These are phyloP conservation scores for Scutellaria barbata DNA, from an alignment of 257 asterid genomes.

Conservation along the genomic window DNA sequence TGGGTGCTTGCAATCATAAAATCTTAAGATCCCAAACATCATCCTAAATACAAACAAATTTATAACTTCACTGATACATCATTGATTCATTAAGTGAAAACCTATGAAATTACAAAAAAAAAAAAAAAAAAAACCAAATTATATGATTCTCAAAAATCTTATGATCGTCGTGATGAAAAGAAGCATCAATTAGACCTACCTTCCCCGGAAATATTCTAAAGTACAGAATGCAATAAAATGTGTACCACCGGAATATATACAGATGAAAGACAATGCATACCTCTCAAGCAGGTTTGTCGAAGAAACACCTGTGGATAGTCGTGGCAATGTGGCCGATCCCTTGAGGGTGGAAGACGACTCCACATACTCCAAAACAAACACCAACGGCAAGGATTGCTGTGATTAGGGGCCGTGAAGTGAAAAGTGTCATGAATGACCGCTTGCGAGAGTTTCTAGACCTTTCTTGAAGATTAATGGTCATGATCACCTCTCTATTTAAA, in stretches of 20 bases:
- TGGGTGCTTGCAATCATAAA: conserved; percentile 16
- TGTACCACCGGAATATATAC: conserved; percentile 21
- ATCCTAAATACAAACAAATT: conserved; percentile 4
- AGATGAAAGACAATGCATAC: not conserved
- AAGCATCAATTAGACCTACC: not conserved
- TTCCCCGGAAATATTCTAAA: not conserved
- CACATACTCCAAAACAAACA: conserved; percentile 77
- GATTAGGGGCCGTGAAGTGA: conserved; percentile 56
- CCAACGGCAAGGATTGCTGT: conserved; percentile 49
- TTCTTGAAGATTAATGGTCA: conserved; percentile 49
- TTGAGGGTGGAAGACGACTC: conserved; percentile 67
- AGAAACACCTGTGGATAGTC: conserved; percentile 66
- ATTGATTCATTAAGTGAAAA: not conserved
- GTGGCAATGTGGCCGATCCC: conserved; percentile 57
- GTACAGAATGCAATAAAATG: not conserved
- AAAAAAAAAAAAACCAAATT: not conserved
- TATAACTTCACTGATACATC: too few species aligned
- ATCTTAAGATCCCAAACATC: not conserved
- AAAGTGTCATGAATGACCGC: conserved; percentile 34
- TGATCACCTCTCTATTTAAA: conserved; percentile 52
- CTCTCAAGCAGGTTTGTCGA: conserved; percentile 31
- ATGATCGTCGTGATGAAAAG: too few species aligned
- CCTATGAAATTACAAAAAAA: not conserved
- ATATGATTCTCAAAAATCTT: too few species aligned
- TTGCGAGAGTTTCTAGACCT: conserved; percentile 48